phyloP scores from a whole-genome alignment of 345 rosid genomes.

The Moricandia moricandioides region DNA sequence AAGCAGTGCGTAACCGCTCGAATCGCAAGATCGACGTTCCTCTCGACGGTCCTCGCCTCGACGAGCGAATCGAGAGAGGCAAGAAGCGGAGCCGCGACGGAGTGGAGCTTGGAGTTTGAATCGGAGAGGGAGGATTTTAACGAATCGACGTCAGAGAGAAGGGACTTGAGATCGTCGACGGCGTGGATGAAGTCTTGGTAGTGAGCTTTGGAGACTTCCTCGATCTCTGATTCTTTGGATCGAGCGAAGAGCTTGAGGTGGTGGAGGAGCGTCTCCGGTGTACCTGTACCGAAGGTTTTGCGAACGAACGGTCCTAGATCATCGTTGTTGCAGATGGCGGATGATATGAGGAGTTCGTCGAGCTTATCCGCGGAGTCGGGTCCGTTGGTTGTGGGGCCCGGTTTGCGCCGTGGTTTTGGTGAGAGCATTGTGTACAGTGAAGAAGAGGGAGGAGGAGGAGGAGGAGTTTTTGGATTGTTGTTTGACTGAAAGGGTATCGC shows the following conservation, averaged over 20 bases:
- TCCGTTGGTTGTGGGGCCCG: slow-evolving; percentile 46
- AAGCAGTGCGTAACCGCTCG: slow-evolving; percentile 50
- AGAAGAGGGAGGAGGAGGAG: not conserved
- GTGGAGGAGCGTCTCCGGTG: slow-evolving; percentile 81
- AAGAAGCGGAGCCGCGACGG: slow-evolving; percentile 79
- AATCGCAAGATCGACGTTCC: slow-evolving; percentile 69
- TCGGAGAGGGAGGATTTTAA: slow-evolving; percentile 84
- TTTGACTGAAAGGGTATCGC: slow-evolving; percentile 40
- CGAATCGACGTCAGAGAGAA: slow-evolving; percentile 90
- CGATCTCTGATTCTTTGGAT: slow-evolving; percentile 92
- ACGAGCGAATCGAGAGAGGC: slow-evolving; percentile 67
- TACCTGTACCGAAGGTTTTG: slow-evolving; percentile 71
- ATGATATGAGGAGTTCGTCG: slow-evolving; percentile 77
- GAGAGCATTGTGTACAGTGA: slow-evolving; percentile 54
- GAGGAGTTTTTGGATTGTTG: not conserved
- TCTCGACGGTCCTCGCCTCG: slow-evolving; percentile 65
- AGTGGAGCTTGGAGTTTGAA: slow-evolving; percentile 81
- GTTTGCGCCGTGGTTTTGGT: slow-evolving; percentile 70
- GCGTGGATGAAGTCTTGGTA: slow-evolving; percentile 95
- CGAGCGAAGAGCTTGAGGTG: slow-evolving; percentile 84
- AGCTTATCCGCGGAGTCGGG: slow-evolving; percentile 69
- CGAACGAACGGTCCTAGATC: slow-evolving; percentile 89
- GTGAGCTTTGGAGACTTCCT: slow-evolving; percentile 94
- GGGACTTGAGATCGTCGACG: slow-evolving; percentile 96
- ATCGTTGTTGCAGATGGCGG: slow-evolving; percentile 89